A percentile compares a stretch with the other conserved stretches of the same genome.
These are phyloP conservation scores for Kwoniella sp. DNA, from an alignment of 768 basidiomycete species.

Conservation along the genomic window DNA sequence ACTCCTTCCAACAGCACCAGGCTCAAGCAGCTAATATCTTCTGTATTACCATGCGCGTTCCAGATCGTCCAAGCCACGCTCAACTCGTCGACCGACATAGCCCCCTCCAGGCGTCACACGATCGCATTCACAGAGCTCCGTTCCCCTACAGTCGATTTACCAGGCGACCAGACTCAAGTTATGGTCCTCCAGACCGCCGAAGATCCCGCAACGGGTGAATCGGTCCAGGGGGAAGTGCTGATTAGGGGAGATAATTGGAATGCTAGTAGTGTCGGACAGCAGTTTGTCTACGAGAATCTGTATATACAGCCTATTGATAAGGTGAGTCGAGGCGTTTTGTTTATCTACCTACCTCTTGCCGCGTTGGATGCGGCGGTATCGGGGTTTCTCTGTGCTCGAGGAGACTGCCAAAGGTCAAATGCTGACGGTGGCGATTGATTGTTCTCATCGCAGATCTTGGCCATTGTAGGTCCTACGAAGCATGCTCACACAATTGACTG, in stretches of 20 bases:
- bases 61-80: conserved; percentile 34
- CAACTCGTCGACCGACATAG: conserved; percentile 33
- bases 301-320: conserved; percentile 37
- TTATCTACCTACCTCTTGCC: too few species aligned
- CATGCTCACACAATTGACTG: too few species aligned
- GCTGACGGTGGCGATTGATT: too few species aligned
- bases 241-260: conserved; percentile 42
- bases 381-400: too few species aligned
- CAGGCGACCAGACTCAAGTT: conserved; percentile 37
- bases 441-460: conserved; percentile 9
- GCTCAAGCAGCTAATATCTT: too few species aligned
- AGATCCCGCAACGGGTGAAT: conserved; percentile 12
- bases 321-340: conserved; percentile 32
- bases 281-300: conserved; percentile 28
- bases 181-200: conserved; percentile 35
- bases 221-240: conserved; percentile 14
- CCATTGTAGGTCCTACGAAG: conserved; percentile 1
- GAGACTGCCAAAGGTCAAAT: too few species aligned
- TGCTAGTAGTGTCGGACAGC: conserved; percentile 22
- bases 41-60: background rate
- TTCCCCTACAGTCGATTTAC: conserved; percentile 19
- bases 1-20: too few species aligned
- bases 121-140: conserved; percentile 35
- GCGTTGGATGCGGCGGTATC: too few species aligned
- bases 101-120: conserved; percentile 35